phyloP scores from a whole-genome alignment of 108 stramenopile species.

The Conticribra weissflogii region DNA sequence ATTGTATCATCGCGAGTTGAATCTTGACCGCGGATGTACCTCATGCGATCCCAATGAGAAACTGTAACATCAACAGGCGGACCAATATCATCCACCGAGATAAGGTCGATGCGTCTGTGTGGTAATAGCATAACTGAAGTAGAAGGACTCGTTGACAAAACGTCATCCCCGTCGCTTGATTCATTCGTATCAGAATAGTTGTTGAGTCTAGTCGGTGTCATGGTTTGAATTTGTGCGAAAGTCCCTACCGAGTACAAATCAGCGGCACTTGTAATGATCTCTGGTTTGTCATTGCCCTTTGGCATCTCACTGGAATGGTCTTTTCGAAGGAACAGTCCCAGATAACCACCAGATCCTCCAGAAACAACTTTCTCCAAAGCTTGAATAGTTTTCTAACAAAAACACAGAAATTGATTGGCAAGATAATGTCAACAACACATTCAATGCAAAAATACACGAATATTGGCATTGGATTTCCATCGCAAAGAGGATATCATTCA shows the following conservation, averaged over 20 bases:
- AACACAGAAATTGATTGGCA: too few relatives aligned
- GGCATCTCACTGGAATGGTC: constrained; percentile 65
- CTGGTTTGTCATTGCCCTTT: constrained; percentile 77
- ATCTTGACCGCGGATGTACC: constrained; percentile 55
- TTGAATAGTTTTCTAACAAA: constrained; percentile 66
- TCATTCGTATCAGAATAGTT: constrained; percentile 10
- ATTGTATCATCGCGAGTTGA: constrained; percentile 77
- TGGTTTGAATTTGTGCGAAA: constrained; percentile 83
- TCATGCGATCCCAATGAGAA: constrained; percentile 86
- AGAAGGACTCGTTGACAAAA: constrained; percentile 35
- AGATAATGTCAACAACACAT: too few relatives aligned
- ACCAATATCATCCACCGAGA: constrained; percentile 78
- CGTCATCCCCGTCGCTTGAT: constrained; percentile 17
- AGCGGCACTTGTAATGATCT: constrained; percentile 68
- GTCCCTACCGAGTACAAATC: constrained; percentile 85
- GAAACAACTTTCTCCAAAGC: constrained; percentile 69
- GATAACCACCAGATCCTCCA: constrained; percentile 61
- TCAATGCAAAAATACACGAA: too few relatives aligned
- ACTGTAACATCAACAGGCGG: constrained; percentile 92
- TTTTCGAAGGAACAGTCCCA: constrained; percentile 79
- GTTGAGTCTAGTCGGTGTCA: constrained; percentile 34
- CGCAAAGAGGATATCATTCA: too few relatives aligned
- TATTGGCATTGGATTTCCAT: not conserved
- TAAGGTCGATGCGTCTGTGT: constrained; percentile 87
- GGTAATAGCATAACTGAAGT: constrained; percentile 80